Conservation (phyloP, 306 rosid species). For the Vicia faba region DNA sequence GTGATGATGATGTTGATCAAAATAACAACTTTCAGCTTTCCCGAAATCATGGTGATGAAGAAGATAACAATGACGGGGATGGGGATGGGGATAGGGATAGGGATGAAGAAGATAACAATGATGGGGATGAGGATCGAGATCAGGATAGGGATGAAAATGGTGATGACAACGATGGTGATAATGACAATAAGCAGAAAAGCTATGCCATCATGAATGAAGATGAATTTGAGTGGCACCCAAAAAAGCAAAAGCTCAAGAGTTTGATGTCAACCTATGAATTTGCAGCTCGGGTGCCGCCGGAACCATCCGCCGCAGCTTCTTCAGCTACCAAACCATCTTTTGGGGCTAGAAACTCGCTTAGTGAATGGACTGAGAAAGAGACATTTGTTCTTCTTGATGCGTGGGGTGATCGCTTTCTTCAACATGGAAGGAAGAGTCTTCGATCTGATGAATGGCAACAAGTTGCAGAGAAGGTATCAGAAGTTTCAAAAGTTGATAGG, state of each 20-base stretch:
- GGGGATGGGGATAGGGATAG: background rate
- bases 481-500: slow-evolving; percentile 72
- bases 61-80: slow-evolving; percentile 29
- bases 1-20: slow-evolving; percentile 46
- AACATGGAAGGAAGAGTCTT: slow-evolving; percentile 84
- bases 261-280: slow-evolving; percentile 76
- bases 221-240: slow-evolving; percentile 64
- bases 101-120: slow-evolving; percentile 28
- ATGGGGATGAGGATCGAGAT: background rate
- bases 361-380: slow-evolving; percentile 84
- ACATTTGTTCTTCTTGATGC: slow-evolving; percentile 79
- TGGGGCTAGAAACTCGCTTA: slow-evolving; percentile 71
- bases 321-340: slow-evolving; percentile 54
- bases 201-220: slow-evolving; percentile 45
- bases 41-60: background rate
- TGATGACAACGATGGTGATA: slow-evolving; percentile 36
- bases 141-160: slow-evolving; percentile 13
- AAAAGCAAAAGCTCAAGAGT: slow-evolving; percentile 75
- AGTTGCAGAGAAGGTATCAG: slow-evolving; percentile 82
- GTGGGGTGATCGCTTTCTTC: slow-evolving; percentile 88
- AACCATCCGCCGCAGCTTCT: slow-evolving; percentile 42
- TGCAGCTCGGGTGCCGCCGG: slow-evolving; percentile 70
- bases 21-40: background rate
- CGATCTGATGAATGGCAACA: slow-evolving; percentile 93
- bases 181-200: slow-evolving; percentile 42